A percentile compares a stretch with the other conserved stretches of the same genome.
These are phyloP conservation scores for Clitocybe nebularis DNA, from an alignment of 1,284 basidiomycete species.

Conservation along the genomic window DNA sequence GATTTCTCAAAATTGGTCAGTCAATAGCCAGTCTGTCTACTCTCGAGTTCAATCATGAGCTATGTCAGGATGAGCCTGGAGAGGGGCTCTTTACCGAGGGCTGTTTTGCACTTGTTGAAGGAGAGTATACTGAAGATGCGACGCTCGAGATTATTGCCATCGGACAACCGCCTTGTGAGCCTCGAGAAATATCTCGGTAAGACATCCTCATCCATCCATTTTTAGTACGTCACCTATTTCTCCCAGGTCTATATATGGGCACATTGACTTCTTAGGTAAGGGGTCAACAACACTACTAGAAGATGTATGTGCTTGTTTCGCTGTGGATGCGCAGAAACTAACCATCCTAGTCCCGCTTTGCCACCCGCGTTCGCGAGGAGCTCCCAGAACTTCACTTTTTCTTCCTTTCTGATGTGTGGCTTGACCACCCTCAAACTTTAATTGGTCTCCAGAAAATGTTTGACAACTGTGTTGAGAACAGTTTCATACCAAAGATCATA, in stretches of 20 bases:
- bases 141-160: slow-evolving; percentile 89
- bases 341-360: slow-evolving; percentile 50
- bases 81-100: slow-evolving; percentile 98
- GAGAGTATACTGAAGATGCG: slow-evolving; percentile 92
- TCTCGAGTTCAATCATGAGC: slow-evolving; percentile 9
- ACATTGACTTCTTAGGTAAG: slow-evolving; percentile 92
- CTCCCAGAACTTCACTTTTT: slow-evolving; percentile 84
- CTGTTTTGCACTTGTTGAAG: slow-evolving; percentile 92
- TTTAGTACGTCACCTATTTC: too few species aligned
- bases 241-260: slow-evolving; percentile 81
- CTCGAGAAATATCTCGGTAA: slow-evolving; percentile 76
- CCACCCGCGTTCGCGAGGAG: slow-evolving; percentile 60
- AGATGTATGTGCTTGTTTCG: slow-evolving; percentile 58
- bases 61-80: slow-evolving; percentile 77
- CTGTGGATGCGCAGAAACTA: neutral
- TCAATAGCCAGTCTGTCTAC: slow-evolving; percentile 7
- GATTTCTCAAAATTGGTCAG: slow-evolving; percentile 86
- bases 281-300: slow-evolving; percentile 91
- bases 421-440: slow-evolving; percentile 87
- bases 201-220: slow-evolving; percentile 15
- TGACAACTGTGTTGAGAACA: slow-evolving; percentile 88
- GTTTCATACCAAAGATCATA: slow-evolving; percentile 82
- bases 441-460: slow-evolving; percentile 81
- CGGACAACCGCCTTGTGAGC: slow-evolving; percentile 95
- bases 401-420: slow-evolving; percentile 91